These are phyloP conservation scores for Saccharum hybrid DNA, from an alignment of 202 grass and related monocot genomes.

Conservation along the genomic window DNA sequence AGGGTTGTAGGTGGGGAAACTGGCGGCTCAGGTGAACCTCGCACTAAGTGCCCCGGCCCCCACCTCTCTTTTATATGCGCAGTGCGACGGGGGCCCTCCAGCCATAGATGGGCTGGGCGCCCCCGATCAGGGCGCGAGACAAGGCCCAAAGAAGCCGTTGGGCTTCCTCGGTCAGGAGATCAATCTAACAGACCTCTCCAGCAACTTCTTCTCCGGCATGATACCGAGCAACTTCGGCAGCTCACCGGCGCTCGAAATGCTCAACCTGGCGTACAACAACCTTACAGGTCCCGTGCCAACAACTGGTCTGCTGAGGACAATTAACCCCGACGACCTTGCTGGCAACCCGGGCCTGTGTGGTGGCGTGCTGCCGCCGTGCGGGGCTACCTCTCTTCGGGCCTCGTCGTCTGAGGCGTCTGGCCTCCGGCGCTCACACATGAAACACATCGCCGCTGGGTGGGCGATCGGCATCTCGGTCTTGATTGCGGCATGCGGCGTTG, in stretches of 20 bases:
- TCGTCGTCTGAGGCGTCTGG: conserved; percentile 30
- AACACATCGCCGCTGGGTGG: conserved; percentile 82
- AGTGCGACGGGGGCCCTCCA: too few relatives aligned
- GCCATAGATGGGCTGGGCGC: too few relatives aligned
- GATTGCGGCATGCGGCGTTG: conserved; percentile 41
- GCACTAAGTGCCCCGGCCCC: too few relatives aligned
- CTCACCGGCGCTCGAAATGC: conserved; percentile 84
- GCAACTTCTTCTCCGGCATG: conserved; percentile 75
- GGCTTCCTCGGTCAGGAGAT: too few relatives aligned
- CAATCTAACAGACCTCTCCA: conserved; percentile 63
- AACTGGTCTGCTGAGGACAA: conserved; percentile 69
- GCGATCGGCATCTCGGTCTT: conserved; percentile 64
- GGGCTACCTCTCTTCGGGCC: conserved; percentile 40
- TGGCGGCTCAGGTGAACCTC: too few relatives aligned
- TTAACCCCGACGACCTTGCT: conserved; percentile 82
- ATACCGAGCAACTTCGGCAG: conserved; percentile 88
- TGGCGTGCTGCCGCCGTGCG: conserved; percentile 65
- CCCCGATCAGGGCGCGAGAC: too few relatives aligned
- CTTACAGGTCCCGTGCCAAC: conserved; percentile 70
- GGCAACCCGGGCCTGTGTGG: conserved; percentile 82
- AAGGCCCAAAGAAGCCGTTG: too few relatives aligned
- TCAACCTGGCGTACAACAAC: conserved; percentile 90
- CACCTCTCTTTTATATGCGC: too few relatives aligned
- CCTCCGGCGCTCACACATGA: conserved; percentile 59
- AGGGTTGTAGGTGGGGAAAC: too few relatives aligned